Evolutionary conservation across 768 basidiomycete genomes (phyloP), one percentile per base, ranked within the genome.

Genomic region (Rhodocollybia butyracea): DNA sequence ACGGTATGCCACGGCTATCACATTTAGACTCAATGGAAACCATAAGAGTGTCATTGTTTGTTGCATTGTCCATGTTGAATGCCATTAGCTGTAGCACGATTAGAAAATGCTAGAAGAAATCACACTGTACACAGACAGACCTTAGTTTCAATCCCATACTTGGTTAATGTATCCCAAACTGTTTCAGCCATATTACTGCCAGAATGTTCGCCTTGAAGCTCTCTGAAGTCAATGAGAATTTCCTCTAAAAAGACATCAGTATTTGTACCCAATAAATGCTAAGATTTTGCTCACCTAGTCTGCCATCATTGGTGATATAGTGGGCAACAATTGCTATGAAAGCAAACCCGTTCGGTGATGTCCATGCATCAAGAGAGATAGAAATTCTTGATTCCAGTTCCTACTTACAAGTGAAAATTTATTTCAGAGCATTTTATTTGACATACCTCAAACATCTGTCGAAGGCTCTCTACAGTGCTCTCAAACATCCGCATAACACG

Each of bases 331-430:
- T 66, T 2, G 64, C 67, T 2, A 68, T 24, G 52, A 69, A 70
- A 1, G 64, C 68, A 60, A 64, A 63, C 12, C 62, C 46, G 54
- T 71, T 71, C 30, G 58, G 58, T 5, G 69, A 68, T 2, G 67
- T 68, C 69, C 68, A 70, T 24, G 63, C 59, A 48, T 70, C 65
- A 5, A 69, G 61, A 0, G 67, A 70, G 2, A 71, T 54, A 10
- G 57, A 43, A 22, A 64, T 46, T 38, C 30, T 59, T 56, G 41
- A 43, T 10, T 43, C 41, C 7, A 43, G 8, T 43, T 43, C 22
- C 41, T 43, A n/a, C n/a, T n/a, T 43, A 7, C 7, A 43, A 43
- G 21, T 43, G 41, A 43, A 19, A 7, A 43, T 43, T 24, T 10
- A 43, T n/a, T 43, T 7, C 17, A 8, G 17, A 19, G 21, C 8